phyloP scores from a whole-genome alignment of 306 rosid species.

The Purshia tridentata region DNA sequence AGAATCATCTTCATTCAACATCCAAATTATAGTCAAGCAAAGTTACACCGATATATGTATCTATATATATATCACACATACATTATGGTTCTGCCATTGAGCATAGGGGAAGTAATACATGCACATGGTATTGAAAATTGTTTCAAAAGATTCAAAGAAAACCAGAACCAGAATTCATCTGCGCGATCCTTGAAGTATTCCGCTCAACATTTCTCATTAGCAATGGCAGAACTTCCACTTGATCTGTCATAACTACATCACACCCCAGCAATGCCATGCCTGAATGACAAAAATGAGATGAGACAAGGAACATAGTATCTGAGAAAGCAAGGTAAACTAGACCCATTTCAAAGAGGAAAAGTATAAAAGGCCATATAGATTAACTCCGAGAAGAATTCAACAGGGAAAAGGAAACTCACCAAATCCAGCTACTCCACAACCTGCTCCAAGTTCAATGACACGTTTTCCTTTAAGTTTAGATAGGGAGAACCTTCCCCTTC shows the following conservation, averaged over 20 bases:
- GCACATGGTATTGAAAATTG: slow-evolving; percentile 11
- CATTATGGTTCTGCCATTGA: not conserved
- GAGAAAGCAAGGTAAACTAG: slow-evolving; percentile 12
- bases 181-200: slow-evolving; percentile 77
- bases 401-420: slow-evolving; percentile 45
- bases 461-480: slow-evolving; percentile 91
- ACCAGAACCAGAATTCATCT: slow-evolving; percentile 65
- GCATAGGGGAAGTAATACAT: slow-evolving; percentile 1
- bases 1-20: not conserved
- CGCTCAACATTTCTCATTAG: slow-evolving; percentile 78
- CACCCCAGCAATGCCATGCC: slow-evolving; percentile 97
- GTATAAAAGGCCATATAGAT: not conserved
- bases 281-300: slow-evolving; percentile 37
- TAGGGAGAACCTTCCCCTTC: slow-evolving; percentile 84
- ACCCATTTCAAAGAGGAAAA: slow-evolving; percentile 22
- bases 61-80: not conserved
- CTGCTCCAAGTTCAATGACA: slow-evolving; percentile 92
- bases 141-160: slow-evolving; percentile 18
- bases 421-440: slow-evolving; percentile 96
- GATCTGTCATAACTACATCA: slow-evolving; percentile 79
- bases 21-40: not conserved
- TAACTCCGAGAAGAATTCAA: slow-evolving; percentile 12
- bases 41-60: not conserved
- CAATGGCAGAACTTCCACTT: slow-evolving; percentile 82
- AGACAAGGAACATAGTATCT: slow-evolving; percentile 21